These are phyloP conservation scores for Neocatenulostroma microsporum DNA, from an alignment of 2,329 filamentous ascomycete genomes.

Conservation along the genomic window DNA sequence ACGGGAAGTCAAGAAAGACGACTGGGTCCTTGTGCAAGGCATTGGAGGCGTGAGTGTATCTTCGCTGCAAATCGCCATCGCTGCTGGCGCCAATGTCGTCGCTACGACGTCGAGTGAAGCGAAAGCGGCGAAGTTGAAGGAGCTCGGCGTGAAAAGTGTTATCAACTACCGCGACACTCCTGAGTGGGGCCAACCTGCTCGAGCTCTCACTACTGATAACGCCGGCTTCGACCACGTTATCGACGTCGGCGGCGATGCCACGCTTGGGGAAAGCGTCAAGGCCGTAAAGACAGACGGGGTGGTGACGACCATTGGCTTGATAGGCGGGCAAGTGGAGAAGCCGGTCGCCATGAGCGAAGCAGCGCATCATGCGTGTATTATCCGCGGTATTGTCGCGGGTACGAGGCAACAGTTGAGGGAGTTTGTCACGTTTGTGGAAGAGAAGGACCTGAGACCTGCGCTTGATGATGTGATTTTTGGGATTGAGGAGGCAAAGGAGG, in stretches of 20 bases:
- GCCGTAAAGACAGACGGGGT: conserved; percentile 33
- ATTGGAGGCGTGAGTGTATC: conserved; percentile 60
- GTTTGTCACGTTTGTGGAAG: conserved; percentile 15
- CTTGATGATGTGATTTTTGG: conserved; percentile 32
- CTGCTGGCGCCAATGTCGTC: conserved; percentile 47
- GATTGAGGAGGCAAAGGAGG: conserved; percentile 24
- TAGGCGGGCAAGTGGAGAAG: conserved; percentile 7
- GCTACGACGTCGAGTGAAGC: conserved; percentile 44
- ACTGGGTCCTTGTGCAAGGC: conserved; percentile 53
- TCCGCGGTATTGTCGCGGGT: conserved; percentile 15
- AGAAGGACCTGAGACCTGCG: conserved; percentile 18
- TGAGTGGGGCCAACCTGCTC: conserved; percentile 45
- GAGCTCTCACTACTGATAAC: conserved; percentile 35
- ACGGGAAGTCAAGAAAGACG: conserved; percentile 23
- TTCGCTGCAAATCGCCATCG: conserved; percentile 48
- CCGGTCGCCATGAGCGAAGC: conserved; percentile 13
- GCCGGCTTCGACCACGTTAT: conserved; percentile 53
- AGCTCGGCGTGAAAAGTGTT: conserved; percentile 42
- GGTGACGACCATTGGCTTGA: conserved; percentile 18
- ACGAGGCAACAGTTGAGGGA: conserved; percentile 13
- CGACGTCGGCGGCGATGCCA: conserved; percentile 49
- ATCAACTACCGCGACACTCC: conserved; percentile 47
- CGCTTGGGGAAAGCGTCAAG: conserved; percentile 25
- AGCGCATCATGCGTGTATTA: conserved; percentile 10
- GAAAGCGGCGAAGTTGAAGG: conserved; percentile 36